Conservation (phyloP, 306 rosid species). For the Trifolium dubium region DNA sequence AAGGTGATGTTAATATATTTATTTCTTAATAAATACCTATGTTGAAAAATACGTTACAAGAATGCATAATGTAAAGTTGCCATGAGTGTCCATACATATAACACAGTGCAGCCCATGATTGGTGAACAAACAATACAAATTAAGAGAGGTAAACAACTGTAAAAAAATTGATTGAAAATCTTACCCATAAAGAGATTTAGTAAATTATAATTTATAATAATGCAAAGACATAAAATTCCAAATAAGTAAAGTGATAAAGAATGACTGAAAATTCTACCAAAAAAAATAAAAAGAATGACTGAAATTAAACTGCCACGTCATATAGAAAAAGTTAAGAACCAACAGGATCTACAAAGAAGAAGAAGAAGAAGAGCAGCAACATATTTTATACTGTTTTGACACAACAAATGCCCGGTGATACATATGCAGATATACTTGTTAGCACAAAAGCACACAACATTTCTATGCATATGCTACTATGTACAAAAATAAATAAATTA, state of each 20-base stretch:
- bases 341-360: neutral
- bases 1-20: neutral
- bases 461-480: neutral
- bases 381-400: slow-evolving; percentile 29
- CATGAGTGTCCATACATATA: neutral
- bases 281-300: slow-evolving; percentile 29
- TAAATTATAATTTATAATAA: neutral
- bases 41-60: neutral
- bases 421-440: neutral
- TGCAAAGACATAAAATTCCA: slow-evolving; percentile 22
- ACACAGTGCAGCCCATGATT: neutral
- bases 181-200: slow-evolving; percentile 16
- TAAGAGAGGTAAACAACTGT: slow-evolving; percentile 13
- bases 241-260: slow-evolving; percentile 22
- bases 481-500: slow-evolving; percentile 14
- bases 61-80: neutral
- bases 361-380: slow-evolving; percentile 3
- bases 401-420: slow-evolving; percentile 19
- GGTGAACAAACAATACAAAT: slow-evolving; percentile 15
- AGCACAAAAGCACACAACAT: slow-evolving; percentile 26
- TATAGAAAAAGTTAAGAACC: slow-evolving; percentile 26
- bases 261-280: slow-evolving; percentile 38
- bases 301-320: slow-evolving; percentile 32
- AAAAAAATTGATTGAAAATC: slow-evolving; percentile 21
- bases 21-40: neutral